These are phyloP conservation scores for Hyaloscypha variabilis DNA, from an alignment of 495 filamentous ascomycete genomes.

Conservation along the genomic window DNA sequence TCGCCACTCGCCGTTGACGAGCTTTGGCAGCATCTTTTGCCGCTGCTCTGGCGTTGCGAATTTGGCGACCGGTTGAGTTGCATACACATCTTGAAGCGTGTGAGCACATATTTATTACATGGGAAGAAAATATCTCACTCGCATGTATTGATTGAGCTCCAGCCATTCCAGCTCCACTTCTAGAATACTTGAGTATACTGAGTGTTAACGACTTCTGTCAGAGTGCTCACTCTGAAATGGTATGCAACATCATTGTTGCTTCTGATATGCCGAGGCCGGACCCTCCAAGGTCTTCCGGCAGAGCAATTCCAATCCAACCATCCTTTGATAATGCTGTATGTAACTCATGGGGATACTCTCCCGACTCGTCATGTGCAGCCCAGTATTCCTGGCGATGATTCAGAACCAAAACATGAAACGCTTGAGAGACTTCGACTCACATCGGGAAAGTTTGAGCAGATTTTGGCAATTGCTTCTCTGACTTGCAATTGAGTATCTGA, in stretches of 20 bases:
- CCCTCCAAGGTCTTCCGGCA: slow-evolving; percentile 73
- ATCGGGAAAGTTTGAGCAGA: slow-evolving; percentile 66
- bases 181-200: slow-evolving; percentile 12
- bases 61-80: slow-evolving; percentile 73
- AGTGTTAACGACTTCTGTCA: neutral
- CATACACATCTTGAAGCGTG: slow-evolving; percentile 58
- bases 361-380: slow-evolving; percentile 67
- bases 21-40: slow-evolving; percentile 62
- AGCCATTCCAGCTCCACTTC: slow-evolving; percentile 73
- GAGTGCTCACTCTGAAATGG: slow-evolving; percentile 62
- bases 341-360: slow-evolving; percentile 71
- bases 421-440: slow-evolving; percentile 16
- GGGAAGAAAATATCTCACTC: slow-evolving; percentile 38
- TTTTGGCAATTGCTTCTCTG: slow-evolving; percentile 66
- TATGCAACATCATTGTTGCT: slow-evolving; percentile 85
- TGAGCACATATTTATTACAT: neutral
- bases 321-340: slow-evolving; percentile 75
- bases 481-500: slow-evolving; percentile 71
- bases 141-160: slow-evolving; percentile 79
- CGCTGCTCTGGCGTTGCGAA: slow-evolving; percentile 66
- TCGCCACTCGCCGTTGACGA: slow-evolving; percentile 68
- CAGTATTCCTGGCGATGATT: slow-evolving; percentile 58
- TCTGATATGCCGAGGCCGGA: slow-evolving; percentile 78
- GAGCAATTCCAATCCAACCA: slow-evolving; percentile 82
- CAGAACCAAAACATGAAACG: slow-evolving; percentile 6